phyloP scores from a whole-genome alignment of 2,329 filamentous ascomycete genomes.

The Trichoderma afroharzianum region DNA sequence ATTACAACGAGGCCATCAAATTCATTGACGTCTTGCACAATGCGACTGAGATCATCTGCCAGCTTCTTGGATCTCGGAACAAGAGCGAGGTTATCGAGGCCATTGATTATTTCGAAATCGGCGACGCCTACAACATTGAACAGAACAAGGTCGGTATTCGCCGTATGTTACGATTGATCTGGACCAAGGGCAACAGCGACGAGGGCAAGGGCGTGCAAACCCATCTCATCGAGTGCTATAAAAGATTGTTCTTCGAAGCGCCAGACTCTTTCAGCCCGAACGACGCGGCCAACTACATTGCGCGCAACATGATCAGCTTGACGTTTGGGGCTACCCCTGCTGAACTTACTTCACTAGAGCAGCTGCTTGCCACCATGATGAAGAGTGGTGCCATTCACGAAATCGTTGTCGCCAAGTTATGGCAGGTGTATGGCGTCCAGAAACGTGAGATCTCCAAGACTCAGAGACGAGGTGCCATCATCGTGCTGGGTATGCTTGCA shows the following conservation, averaged over 20 bases:
- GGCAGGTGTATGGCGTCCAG: conserved; percentile 96
- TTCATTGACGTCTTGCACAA: conserved; percentile 91
- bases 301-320: conserved; percentile 97
- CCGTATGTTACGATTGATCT: conserved; percentile 93
- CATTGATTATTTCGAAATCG: conserved; percentile 96
- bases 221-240: conserved; percentile 96
- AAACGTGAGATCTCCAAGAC: conserved; percentile 88
- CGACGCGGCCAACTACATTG: conserved; percentile 91
- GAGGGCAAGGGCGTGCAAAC: conserved; percentile 98
- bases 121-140: conserved; percentile 94
- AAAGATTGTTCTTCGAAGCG: conserved; percentile 90
- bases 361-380: conserved; percentile 96
- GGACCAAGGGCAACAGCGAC: conserved; percentile 99
- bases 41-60: conserved; percentile 75
- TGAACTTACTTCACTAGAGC: conserved; percentile 91
- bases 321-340: conserved; percentile 94
- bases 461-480: conserved; percentile 89
- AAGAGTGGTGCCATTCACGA: conserved; percentile 83
- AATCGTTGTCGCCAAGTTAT: conserved; percentile 83
- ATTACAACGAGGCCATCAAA: conserved; percentile 87
- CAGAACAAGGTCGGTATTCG: conserved; percentile 89
- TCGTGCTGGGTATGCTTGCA: conserved; percentile 94
- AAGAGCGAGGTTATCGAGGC: conserved; percentile 98
- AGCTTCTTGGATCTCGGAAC: conserved; percentile 88
- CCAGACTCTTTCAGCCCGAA: conserved; percentile 84